These are phyloP conservation scores for Rhytidiadelphus loreus DNA, from an alignment of 225 moss, liverwort and hornwort species.

Conservation along the genomic window DNA sequence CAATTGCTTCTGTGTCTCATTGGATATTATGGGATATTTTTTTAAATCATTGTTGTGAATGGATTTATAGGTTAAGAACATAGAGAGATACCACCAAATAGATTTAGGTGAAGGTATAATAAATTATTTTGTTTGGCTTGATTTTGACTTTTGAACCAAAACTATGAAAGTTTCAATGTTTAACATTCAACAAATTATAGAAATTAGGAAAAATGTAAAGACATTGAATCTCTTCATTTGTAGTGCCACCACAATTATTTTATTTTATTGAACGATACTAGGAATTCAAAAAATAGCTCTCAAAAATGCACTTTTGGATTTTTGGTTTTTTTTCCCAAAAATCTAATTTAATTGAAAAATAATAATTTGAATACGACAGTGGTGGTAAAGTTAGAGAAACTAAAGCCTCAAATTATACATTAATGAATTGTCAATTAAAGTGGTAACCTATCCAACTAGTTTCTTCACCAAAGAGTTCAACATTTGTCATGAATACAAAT, in stretches of 20 bases:
- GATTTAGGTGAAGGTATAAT: background rate
- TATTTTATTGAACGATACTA: background rate
- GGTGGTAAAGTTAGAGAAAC: background rate
- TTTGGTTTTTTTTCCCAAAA: accelerated
- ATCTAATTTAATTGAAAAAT: background rate
- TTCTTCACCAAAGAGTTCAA: background rate
- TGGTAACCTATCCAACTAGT: accelerated
- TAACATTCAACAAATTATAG: background rate
- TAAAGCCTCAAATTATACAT: no score
- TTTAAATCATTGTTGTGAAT: background rate
- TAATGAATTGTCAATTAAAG: no score
- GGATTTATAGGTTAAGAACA: background rate
- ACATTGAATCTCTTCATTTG: background rate
- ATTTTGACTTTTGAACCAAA: background rate
- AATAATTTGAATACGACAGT: background rate
- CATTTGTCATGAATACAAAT: accelerated
- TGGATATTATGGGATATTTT: accelerated
- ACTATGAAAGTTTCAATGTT: background rate
- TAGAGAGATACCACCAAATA: background rate
- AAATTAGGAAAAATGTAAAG: no score
- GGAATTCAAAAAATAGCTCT: background rate
- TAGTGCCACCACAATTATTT: background rate
- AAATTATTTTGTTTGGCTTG: accelerated
- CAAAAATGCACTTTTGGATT: background rate
- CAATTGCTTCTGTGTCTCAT: background rate